Percentiles rank a stretch among this genome's conserved stretches.
Conservation (phyloP, 371 early-diverging fungal genomes). For the Fennellomyces sp. region DNA sequence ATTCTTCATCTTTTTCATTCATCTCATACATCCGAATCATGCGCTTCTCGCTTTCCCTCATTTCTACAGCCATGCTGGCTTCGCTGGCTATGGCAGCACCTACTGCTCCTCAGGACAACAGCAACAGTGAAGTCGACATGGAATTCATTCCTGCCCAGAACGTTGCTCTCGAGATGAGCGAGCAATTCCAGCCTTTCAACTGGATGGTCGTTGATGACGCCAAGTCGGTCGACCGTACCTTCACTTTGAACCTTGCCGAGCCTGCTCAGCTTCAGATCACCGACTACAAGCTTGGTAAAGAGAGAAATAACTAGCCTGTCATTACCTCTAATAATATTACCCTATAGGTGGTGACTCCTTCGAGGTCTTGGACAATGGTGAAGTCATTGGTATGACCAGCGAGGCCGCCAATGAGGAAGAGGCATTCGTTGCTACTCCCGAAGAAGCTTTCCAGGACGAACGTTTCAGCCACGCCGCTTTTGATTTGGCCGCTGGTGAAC, state of each 20-base stretch:
- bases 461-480: constrained; percentile 31
- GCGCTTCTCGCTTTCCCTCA: constrained; percentile 40
- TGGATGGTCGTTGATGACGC: constrained; percentile 21
- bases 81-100: constrained; percentile 25
- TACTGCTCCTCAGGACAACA: constrained; percentile 7
- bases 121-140: constrained; percentile 6
- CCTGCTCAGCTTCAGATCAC: constrained; percentile 36
- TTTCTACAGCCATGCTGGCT: constrained; percentile 38
- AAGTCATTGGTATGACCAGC: constrained; percentile 24
- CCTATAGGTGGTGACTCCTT: constrained; percentile 32
- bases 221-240: constrained; percentile 25
- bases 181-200: constrained; percentile 29
- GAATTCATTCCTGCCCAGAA: constrained; percentile 11
- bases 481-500: constrained; percentile 23
- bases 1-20: constrained; percentile 6
- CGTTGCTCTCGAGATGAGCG: constrained; percentile 16
- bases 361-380: constrained; percentile 35
- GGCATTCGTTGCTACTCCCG: constrained; percentile 23
- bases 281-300: constrained; percentile 32
- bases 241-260: constrained; percentile 25
- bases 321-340: background rate
- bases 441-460: constrained; percentile 27
- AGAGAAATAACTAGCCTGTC: background rate
- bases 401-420: constrained; percentile 15
- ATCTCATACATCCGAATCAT: constrained; percentile 11